These are phyloP conservation scores for Lentithecium fluviatile DNA, from an alignment of 495 filamentous ascomycete species.

Conservation along the genomic window DNA sequence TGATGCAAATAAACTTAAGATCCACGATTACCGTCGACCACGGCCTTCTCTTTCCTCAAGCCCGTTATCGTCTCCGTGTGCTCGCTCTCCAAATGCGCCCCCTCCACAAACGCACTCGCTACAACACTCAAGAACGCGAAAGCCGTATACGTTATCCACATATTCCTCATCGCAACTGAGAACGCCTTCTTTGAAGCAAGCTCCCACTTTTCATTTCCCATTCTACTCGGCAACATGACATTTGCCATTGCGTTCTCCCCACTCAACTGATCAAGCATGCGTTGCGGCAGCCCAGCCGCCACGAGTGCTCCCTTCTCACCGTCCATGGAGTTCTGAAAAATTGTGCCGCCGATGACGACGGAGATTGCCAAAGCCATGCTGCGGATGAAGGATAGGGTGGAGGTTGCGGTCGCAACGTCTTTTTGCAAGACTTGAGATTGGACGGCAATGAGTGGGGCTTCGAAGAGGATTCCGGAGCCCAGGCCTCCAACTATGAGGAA, in stretches of 20 bases:
- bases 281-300: constrained; percentile 49
- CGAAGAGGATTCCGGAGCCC: constrained; percentile 40
- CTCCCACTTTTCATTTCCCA: constrained; percentile 49
- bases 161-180: constrained; percentile 59
- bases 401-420: constrained; percentile 42
- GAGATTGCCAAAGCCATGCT: constrained; percentile 38
- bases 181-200: constrained; percentile 55
- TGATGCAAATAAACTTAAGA: too few species aligned
- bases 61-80: constrained; percentile 63
- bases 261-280: constrained; percentile 46
- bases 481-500: constrained; percentile 40
- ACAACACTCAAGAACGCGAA: constrained; percentile 53
- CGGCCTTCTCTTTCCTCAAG: constrained; percentile 33
- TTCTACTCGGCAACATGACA: constrained; percentile 47
- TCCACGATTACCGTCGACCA: too few species aligned
- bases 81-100: constrained; percentile 53
- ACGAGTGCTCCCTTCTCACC: constrained; percentile 42
- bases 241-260: constrained; percentile 55
- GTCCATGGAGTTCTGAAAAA: constrained; percentile 58
- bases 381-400: constrained; percentile 39
- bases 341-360: constrained; percentile 43
- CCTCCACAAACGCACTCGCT: constrained; percentile 55
- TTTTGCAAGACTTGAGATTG: constrained; percentile 39
- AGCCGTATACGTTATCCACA: constrained; percentile 60
- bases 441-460: constrained; percentile 41